These are phyloP conservation scores for Marchantia paleacea DNA, from an alignment of 225 moss, liverwort and hornwort species.

Conservation along the genomic window DNA sequence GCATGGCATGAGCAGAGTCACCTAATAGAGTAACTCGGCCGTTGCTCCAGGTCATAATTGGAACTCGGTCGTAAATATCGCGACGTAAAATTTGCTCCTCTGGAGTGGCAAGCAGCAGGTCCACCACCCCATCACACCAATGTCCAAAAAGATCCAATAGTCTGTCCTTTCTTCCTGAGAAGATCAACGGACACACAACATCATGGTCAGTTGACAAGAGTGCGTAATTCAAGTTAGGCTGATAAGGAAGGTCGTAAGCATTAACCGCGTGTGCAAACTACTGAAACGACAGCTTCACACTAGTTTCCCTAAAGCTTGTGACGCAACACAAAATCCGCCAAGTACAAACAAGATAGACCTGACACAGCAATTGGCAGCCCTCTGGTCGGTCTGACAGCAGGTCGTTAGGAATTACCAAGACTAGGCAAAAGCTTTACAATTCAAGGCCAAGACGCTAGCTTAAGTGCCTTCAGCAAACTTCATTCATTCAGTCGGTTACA, in stretches of 20 bases:
- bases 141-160: conserved; percentile 72
- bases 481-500: no score
- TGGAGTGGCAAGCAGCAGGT: conserved; percentile 73
- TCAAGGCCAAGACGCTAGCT: no score
- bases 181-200: neutral
- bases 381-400: no score
- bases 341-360: no score
- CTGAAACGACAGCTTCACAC: neutral
- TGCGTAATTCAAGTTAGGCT: no score
- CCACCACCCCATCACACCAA: conserved; percentile 91
- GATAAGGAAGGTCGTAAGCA: neutral
- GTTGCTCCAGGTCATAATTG: conserved; percentile 87
- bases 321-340: no score
- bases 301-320: no score
- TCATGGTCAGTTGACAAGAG: neutral
- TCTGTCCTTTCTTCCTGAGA: conserved; percentile 58
- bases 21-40: conserved; percentile 87
- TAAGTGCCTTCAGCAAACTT: no score
- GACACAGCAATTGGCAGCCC: no score
- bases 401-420: no score
- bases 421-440: no score
- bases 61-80: conserved; percentile 86
- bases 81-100: conserved; percentile 82
- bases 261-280: neutral
- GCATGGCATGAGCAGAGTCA: conserved; percentile 98